phyloP scores from a whole-genome alignment of 2,329 filamentous ascomycete species.

The Talaromyces piceae region DNA sequence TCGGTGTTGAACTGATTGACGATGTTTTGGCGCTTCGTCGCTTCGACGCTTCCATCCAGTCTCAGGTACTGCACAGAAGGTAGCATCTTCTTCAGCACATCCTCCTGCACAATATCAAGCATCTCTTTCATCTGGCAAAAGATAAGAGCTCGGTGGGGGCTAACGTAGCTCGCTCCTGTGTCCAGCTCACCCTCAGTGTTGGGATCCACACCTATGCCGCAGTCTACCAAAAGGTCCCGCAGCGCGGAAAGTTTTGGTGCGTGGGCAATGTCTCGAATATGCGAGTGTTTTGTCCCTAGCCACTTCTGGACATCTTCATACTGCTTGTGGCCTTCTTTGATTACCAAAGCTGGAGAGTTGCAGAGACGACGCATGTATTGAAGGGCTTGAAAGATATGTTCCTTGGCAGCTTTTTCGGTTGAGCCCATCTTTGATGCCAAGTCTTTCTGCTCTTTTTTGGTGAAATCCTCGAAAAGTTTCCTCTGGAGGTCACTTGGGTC shows the following conservation, averaged over 20 bases:
- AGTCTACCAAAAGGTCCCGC: constrained; percentile 92
- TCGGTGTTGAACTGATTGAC: constrained; percentile 99
- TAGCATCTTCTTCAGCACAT: constrained; percentile 83
- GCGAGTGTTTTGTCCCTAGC: constrained; percentile 69
- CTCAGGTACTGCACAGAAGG: constrained; percentile 87
- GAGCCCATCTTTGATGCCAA: constrained; percentile 75
- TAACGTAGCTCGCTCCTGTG: constrained; percentile 69
- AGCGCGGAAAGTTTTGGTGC: constrained; percentile 89
- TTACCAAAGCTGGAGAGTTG: constrained; percentile 92
- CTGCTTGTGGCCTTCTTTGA: constrained; percentile 86
- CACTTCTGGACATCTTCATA: constrained; percentile 82
- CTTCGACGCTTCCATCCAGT: constrained; percentile 89
- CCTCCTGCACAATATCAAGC: constrained; percentile 96
- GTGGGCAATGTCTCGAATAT: constrained; percentile 75
- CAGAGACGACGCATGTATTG: constrained; percentile 99
- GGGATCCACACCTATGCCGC: constrained; percentile 79
- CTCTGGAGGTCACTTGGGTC: constrained; percentile 91
- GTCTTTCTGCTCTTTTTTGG: constrained; percentile 83
- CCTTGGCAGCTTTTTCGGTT: constrained; percentile 86
- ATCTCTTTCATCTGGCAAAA: constrained; percentile 99
- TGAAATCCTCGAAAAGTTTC: constrained; percentile 94
- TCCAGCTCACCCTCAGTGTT: constrained; percentile 47
- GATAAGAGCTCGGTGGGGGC: constrained; percentile 87
- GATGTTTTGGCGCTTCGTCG: constrained; percentile 89
- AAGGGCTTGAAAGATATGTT: constrained; percentile 97